Conservation (phyloP, 768 basidiomycete species). For the Auricularia sp. region DNA sequence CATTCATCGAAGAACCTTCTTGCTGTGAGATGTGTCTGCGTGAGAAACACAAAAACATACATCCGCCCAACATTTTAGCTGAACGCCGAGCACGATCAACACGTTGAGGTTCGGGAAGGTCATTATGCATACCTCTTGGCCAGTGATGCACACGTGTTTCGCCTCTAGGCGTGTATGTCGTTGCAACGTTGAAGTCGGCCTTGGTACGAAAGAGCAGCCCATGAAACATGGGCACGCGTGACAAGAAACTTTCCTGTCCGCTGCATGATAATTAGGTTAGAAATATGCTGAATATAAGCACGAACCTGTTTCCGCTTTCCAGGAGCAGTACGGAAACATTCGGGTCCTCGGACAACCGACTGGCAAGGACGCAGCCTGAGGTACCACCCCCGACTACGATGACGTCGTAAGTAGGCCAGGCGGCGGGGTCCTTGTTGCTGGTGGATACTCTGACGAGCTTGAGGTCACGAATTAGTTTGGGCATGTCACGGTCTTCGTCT, state of each 20-base stretch:
- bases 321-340: constrained; percentile 24
- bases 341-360: constrained; percentile 24
- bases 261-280: neutral
- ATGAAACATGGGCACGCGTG: neutral
- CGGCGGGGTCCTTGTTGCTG: neutral
- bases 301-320: constrained; percentile 15
- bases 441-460: neutral
- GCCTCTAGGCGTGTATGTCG: constrained; percentile 39
- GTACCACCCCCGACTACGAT: constrained; percentile 27
- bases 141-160: constrained; percentile 48
- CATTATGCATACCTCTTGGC: constrained; percentile 45
- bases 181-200: constrained; percentile 30
- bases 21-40: neutral
- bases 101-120: neutral
- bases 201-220: constrained; percentile 29
- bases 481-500: neutral
- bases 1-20: constrained; percentile 55
- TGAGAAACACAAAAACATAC: constrained; percentile 29
- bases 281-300: neutral
- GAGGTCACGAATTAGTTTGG: neutral
- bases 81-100: neutral
- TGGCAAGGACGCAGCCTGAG: constrained; percentile 29
- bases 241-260: neutral
- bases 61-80: constrained; percentile 67
- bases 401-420: constrained; percentile 7